These are phyloP conservation scores for Coemansia umbellata DNA, from an alignment of 192 early-diverging fungal species.

Conservation along the genomic window DNA sequence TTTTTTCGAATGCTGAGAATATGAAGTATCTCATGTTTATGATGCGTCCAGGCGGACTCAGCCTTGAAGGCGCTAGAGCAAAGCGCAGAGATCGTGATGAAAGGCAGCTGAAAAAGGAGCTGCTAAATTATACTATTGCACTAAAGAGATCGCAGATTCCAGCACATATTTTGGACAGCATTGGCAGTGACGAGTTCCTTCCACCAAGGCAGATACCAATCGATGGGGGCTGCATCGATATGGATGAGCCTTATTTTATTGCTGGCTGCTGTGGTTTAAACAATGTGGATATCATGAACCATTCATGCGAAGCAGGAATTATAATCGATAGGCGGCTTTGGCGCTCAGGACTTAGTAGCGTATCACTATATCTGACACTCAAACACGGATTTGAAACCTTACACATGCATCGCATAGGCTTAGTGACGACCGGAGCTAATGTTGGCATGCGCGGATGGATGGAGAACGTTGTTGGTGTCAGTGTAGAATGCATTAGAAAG, in stretches of 20 bases:
- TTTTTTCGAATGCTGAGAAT: slow-evolving; percentile 28
- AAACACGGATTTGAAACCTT: slow-evolving; percentile 36
- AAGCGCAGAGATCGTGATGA: slow-evolving; percentile 17
- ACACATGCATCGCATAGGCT: slow-evolving; percentile 33
- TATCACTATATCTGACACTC: slow-evolving; percentile 32
- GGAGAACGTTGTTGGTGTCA: slow-evolving; percentile 26
- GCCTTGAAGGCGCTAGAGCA: slow-evolving; percentile 3
- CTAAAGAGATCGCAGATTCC: slow-evolving; percentile 34
- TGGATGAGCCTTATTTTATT: slow-evolving; percentile 39
- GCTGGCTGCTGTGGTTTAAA: slow-evolving; percentile 41
- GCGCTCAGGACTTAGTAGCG: slow-evolving; percentile 34
- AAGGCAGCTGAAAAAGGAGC: slow-evolving; percentile 22
- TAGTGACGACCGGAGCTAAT: slow-evolving; percentile 30
- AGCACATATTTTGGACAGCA: slow-evolving; percentile 1
- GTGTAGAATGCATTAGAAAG: slow-evolving; percentile 34
- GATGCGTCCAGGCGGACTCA: slow-evolving; percentile 25
- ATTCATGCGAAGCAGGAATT: slow-evolving; percentile 28
- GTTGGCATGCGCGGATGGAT: slow-evolving; percentile 46
- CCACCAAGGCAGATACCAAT: slow-evolving; percentile 15
- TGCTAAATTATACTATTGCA: slow-evolving; percentile 30
- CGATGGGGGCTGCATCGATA: slow-evolving; percentile 18
- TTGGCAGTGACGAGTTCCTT: slow-evolving; percentile 23
- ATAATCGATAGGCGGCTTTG: slow-evolving; percentile 44
- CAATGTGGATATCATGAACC: slow-evolving; percentile 19
- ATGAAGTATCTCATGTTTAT: slow-evolving; percentile 37